Evolutionary conservation across 352 stramenopile genomes (phyloP), one percentile per base, ranked within the genome.

Genomic region (Globisporangium parvum): DNA sequence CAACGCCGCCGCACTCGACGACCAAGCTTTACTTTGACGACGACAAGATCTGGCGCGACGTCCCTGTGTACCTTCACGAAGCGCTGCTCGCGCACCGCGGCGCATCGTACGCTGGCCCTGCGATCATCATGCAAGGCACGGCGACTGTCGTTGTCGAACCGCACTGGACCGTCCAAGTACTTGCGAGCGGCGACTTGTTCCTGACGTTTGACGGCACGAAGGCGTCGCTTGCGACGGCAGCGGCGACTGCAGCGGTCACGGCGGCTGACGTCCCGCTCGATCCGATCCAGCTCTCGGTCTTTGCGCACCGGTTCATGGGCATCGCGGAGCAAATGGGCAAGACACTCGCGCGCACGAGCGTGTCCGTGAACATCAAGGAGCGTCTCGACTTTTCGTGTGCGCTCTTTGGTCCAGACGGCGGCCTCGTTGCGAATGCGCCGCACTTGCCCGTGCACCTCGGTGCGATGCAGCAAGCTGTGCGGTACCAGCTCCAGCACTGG

Each of bases 291-390:
- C 81, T 99, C 11, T 97, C 92, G 0, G 86, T 98, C 8, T 99
- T 98, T 66, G 93, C 94, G 15, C 95, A 99, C 69, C 85, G 96
- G 35, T 99, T 99, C 76, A 99, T 99, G 97, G 94, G 96, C 18
- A 99, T 99, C 70, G 97, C 97, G 8, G 97, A 99, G 76, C 96
- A 99, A 77, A 99, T 99, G 96, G 97, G 97, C 15, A 84, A 95
- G 51, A 99, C 96, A 12, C 70, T 99, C 28, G 93, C 97, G 54
- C 80, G 95, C 17, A 98, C 95, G 3, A 97, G 88, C 0, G 92
- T 98, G 54, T 98, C 92, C 26, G 97, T 99, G 50, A 99, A 99
- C 66, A 99, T 99, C 69, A 99, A 99, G 70, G 97, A 99, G 69
- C 82, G 97, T 15, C 77, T 99, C 11, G 97, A 99, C 63, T 99